These are phyloP conservation scores for Hanseniaspora vineae DNA, from an alignment of 805 yeast genomes.

Conservation along the genomic window DNA sequence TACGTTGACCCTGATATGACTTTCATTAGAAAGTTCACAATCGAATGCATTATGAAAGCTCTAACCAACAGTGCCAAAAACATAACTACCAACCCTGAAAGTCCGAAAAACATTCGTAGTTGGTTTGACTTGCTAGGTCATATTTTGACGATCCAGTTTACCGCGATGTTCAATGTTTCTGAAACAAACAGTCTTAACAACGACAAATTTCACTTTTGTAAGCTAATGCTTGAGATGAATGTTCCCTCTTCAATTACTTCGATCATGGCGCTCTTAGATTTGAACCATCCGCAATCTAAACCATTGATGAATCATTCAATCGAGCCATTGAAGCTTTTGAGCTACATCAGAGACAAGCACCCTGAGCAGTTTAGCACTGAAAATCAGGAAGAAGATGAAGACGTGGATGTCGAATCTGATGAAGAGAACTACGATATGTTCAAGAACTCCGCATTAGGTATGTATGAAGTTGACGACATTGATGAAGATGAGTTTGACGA, in stretches of 20 bases:
- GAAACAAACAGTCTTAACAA: slow-evolving; percentile 36
- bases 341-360: slow-evolving; percentile 41
- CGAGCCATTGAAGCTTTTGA: slow-evolving; percentile 43
- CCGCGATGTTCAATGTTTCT: slow-evolving; percentile 28
- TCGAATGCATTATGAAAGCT: slow-evolving; percentile 53
- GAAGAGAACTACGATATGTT: slow-evolving; percentile 78
- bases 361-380: slow-evolving; percentile 47
- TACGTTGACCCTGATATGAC: slow-evolving; percentile 48
- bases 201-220: slow-evolving; percentile 54
- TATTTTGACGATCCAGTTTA: slow-evolving; percentile 19
- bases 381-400: slow-evolving; percentile 44
- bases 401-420: slow-evolving; percentile 42
- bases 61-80: slow-evolving; percentile 35
- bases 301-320: slow-evolving; percentile 46
- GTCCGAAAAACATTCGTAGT: slow-evolving; percentile 18
- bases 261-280: slow-evolving; percentile 53
- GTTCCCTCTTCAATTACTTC: slow-evolving; percentile 44
- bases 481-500: slow-evolving; percentile 44
- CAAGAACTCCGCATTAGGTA: slow-evolving; percentile 81
- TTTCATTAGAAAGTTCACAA: slow-evolving; percentile 59
- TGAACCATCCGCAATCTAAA: slow-evolving; percentile 58
- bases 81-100: slow-evolving; percentile 14
- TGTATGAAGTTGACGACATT: slow-evolving; percentile 75
- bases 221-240: slow-evolving; percentile 54
- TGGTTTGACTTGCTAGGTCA: slow-evolving; percentile 21